A percentile compares a stretch with the other conserved stretches of the same genome.
Evolutionary conservation across 352 stramenopile genomes (phyloP).

Genomic region (Albugo candida): DNA sequence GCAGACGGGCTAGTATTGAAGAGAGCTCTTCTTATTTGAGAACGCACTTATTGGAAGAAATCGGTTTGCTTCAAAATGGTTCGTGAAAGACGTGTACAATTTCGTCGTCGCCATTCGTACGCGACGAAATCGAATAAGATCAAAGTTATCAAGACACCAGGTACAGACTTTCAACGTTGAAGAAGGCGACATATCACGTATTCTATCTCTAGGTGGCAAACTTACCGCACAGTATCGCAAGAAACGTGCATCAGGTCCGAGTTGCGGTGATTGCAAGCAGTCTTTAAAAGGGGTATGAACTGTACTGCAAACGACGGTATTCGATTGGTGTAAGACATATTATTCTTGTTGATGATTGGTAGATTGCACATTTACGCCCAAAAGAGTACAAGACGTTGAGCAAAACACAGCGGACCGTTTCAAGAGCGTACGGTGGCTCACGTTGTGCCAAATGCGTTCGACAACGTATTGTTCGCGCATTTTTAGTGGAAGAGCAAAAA

Average conservation of each 20-base stretch:
- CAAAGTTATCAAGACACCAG: slow-evolving; percentile 90
- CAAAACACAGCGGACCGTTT: slow-evolving; percentile 88
- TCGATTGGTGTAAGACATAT: slow-evolving; percentile 3
- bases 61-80: slow-evolving; percentile 36
- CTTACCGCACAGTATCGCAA: slow-evolving; percentile 88
- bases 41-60: too few relatives aligned
- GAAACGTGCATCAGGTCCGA: slow-evolving; percentile 87
- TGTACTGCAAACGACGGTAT: background rate
- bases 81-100: slow-evolving; percentile 91
- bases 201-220: slow-evolving; percentile 46
- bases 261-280: slow-evolving; percentile 94
- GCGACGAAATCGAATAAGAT: slow-evolving; percentile 89
- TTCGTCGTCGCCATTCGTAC: slow-evolving; percentile 93
- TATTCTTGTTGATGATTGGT: slow-evolving; percentile 2
- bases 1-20: too few relatives aligned
- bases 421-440: slow-evolving; percentile 92
- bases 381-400: slow-evolving; percentile 66
- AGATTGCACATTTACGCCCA: slow-evolving; percentile 76
- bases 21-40: too few relatives aligned
- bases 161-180: slow-evolving; percentile 20
- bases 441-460: slow-evolving; percentile 87
- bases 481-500: slow-evolving; percentile 99
- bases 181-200: background rate
- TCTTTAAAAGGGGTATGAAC: slow-evolving; percentile 42
- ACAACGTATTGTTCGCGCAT: slow-evolving; percentile 92